A percentile compares a stretch with the other conserved stretches of the same genome.
phyloP scores from a whole-genome alignment of 306 rosid species.

The Abrus pulchellus region DNA sequence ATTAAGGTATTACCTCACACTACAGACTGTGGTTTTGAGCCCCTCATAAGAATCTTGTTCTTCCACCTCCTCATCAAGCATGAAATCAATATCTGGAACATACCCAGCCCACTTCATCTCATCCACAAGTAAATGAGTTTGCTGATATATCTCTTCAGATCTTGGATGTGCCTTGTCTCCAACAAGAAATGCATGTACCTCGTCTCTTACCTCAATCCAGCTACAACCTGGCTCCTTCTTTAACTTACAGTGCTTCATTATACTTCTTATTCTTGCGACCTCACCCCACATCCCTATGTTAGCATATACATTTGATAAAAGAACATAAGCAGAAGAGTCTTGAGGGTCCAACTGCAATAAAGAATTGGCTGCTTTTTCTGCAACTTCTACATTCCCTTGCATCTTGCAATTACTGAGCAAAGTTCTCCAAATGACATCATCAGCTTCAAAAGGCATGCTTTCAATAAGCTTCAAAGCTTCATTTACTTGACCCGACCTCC shows the following conservation, averaged over 20 bases:
- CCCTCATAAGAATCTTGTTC: conserved; percentile 54
- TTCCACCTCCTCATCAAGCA: conserved; percentile 57
- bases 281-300: conserved; percentile 80
- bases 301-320: conserved; percentile 79
- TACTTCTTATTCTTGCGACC: conserved; percentile 72
- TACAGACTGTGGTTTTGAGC: conserved; percentile 15
- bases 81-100: conserved; percentile 52
- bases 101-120: conserved; percentile 77
- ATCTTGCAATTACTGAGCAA: conserved; percentile 79
- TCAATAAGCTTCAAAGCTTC: conserved; percentile 75
- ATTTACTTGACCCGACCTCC: conserved; percentile 77
- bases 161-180: conserved; percentile 91
- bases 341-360: conserved; percentile 74
- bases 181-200: conserved; percentile 80
- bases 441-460: conserved; percentile 86
- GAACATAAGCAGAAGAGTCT: conserved; percentile 80
- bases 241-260: conserved; percentile 67
- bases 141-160: conserved; percentile 69
- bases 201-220: conserved; percentile 91
- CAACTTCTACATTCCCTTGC: conserved; percentile 80
- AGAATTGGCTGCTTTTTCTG: conserved; percentile 70
- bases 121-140: conserved; percentile 63
- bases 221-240: conserved; percentile 97
- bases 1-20: conserved; percentile 14
- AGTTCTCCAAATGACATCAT: conserved; percentile 86